These are phyloP conservation scores for Dendrostoma leiphaemia DNA, from an alignment of 2,329 filamentous ascomycete species.

Conservation along the genomic window DNA sequence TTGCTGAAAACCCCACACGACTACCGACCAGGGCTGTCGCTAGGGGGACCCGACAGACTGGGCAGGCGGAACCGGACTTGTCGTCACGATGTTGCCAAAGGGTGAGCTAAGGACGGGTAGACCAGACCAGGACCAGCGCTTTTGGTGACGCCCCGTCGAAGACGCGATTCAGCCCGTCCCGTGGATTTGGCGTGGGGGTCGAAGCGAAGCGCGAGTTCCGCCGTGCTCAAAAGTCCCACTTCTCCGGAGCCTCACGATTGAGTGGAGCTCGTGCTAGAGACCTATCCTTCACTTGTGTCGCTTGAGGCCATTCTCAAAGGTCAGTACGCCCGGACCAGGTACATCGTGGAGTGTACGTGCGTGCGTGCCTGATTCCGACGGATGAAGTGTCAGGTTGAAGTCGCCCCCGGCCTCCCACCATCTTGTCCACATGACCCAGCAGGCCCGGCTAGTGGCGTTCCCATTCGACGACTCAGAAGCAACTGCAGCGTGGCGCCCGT, in stretches of 20 bases:
- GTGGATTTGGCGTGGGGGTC: conserved; percentile 14
- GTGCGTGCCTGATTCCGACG: background rate
- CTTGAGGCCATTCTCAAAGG: background rate
- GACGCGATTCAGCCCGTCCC: background rate
- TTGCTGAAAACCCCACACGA: background rate
- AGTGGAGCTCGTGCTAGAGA: background rate
- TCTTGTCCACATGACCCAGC: conserved; percentile 8
- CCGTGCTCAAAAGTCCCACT: too few relatives aligned
- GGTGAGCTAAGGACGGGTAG: conserved; percentile 15
- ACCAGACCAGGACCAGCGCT: conserved; percentile 14
- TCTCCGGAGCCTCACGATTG: background rate
- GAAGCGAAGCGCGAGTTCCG: conserved; percentile 4
- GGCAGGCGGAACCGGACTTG: background rate
- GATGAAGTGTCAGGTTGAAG: background rate
- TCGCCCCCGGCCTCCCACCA: background rate
- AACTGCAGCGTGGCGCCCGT: background rate
- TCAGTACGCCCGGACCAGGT: too few relatives aligned
- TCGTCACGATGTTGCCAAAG: background rate
- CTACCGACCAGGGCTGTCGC: background rate
- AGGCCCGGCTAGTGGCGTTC: conserved; percentile 9
- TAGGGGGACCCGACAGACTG: conserved; percentile 10
- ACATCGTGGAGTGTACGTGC: background rate
- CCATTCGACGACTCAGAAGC: background rate
- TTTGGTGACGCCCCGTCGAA: background rate
- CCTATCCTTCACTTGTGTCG: background rate